These are phyloP conservation scores for Hansenula sp. DNA, from an alignment of 1,139 yeast genomes.

Conservation along the genomic window DNA sequence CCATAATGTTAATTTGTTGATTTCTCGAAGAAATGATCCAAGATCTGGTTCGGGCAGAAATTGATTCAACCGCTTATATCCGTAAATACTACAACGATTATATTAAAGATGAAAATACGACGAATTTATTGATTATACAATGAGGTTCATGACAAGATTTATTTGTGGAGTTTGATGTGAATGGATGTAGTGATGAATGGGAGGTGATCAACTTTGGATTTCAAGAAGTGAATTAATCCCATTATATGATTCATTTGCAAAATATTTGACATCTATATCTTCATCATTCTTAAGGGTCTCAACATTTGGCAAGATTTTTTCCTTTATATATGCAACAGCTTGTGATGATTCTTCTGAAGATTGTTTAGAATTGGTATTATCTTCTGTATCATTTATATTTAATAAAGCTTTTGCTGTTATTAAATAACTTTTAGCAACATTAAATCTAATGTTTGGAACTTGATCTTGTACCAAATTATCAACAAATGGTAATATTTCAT, in stretches of 20 bases:
- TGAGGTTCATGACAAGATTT: too few species aligned
- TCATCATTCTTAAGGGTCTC: constrained; percentile 63
- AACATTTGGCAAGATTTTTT: constrained; percentile 59
- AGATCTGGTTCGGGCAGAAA: background rate
- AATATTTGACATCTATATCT: constrained; percentile 89
- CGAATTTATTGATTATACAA: too few species aligned
- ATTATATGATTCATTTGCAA: constrained; percentile 60
- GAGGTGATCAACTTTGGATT: background rate
- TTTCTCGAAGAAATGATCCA: background rate
- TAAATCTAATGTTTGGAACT: constrained; percentile 93
- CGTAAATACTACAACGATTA: too few species aligned
- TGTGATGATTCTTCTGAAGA: constrained; percentile 5
- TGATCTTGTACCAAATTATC: constrained; percentile 67
- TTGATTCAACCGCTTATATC: too few species aligned
- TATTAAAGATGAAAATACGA: too few species aligned
- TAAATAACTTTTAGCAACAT: constrained; percentile 82
- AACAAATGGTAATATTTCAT: constrained; percentile 75
- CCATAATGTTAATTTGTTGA: too few species aligned
- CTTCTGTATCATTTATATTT: constrained; percentile 18
- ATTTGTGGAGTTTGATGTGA: background rate
- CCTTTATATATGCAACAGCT: constrained; percentile 40
- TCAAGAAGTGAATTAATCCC: constrained; percentile 11
- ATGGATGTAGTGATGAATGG: background rate
- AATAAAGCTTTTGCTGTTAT: constrained; percentile 50
- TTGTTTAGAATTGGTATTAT: too few species aligned